These are phyloP conservation scores for Suillus americanus DNA, from an alignment of 768 basidiomycete species.

Conservation along the genomic window DNA sequence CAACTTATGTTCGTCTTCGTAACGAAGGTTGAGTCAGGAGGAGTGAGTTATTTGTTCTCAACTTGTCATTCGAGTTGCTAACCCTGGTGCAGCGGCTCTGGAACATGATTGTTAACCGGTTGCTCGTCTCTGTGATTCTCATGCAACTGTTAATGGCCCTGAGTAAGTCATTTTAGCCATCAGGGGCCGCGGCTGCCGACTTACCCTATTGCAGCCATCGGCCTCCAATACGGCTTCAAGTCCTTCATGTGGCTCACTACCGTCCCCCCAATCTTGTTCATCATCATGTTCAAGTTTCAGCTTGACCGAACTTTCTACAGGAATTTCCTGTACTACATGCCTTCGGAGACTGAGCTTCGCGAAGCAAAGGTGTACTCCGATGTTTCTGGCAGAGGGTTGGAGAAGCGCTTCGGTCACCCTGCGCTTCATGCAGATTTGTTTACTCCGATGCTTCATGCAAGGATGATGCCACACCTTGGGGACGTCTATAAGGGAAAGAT, in stretches of 20 bases:
- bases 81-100: conserved; percentile 66
- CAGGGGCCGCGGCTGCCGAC: background rate
- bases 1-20: conserved; percentile 94
- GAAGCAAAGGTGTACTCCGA: conserved; percentile 81
- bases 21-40: conserved; percentile 89
- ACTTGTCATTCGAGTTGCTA: conserved; percentile 1
- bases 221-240: conserved; percentile 72
- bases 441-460: conserved; percentile 84
- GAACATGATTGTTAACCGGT: conserved; percentile 91
- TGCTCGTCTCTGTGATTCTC: conserved; percentile 72
- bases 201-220: conserved; percentile 61
- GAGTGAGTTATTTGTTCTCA: conserved; percentile 50
- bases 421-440: conserved; percentile 84
- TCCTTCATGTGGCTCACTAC: conserved; percentile 79
- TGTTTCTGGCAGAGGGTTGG: conserved; percentile 67
- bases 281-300: conserved; percentile 83
- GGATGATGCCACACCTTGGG: conserved; percentile 75
- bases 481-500: conserved; percentile 80
- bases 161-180: conserved; percentile 52
- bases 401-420: conserved; percentile 94
- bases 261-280: conserved; percentile 83
- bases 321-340: conserved; percentile 81
- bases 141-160: conserved; percentile 89
- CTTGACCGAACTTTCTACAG: conserved; percentile 65
- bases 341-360: conserved; percentile 74